These are phyloP conservation scores for Trichoderma afroharzianum DNA, from an alignment of 2,329 filamentous ascomycete species.

Conservation along the genomic window DNA sequence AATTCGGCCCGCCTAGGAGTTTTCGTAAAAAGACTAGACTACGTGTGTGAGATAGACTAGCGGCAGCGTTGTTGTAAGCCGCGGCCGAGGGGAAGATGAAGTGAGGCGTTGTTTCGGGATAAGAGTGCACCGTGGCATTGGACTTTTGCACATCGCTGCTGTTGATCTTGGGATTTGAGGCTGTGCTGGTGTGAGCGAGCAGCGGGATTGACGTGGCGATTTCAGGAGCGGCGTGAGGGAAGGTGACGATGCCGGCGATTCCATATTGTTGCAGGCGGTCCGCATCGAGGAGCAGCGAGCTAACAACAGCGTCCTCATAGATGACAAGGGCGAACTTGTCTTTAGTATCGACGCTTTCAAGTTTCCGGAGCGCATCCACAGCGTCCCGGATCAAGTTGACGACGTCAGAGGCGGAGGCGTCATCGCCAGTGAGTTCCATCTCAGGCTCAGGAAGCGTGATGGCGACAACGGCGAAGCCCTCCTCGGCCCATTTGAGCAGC, in stretches of 20 bases:
- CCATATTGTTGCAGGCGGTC: neutral
- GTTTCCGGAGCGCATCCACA: neutral
- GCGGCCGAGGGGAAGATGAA: slow-evolving; percentile 47
- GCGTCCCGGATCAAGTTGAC: neutral
- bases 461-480: slow-evolving; percentile 32
- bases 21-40: slow-evolving; percentile 62
- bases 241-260: slow-evolving; percentile 14
- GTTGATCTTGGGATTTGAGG: neutral
- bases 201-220: neutral
- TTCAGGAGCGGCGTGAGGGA: neutral
- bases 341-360: slow-evolving; percentile 24
- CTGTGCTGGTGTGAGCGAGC: neutral
- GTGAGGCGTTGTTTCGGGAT: slow-evolving; percentile 31
- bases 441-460: slow-evolving; percentile 4
- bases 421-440: neutral
- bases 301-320: neutral
- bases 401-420: neutral
- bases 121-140: slow-evolving; percentile 15
- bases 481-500: slow-evolving; percentile 36
- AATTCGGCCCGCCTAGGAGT: slow-evolving; percentile 60
- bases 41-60: slow-evolving; percentile 61
- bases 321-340: slow-evolving; percentile 29
- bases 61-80: slow-evolving; percentile 49
- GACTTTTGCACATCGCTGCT: neutral
- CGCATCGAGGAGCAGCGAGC: neutral